phyloP scores from a whole-genome alignment of 2,329 filamentous ascomycete genomes.

The Nannizziopsis arthrosporioides region DNA sequence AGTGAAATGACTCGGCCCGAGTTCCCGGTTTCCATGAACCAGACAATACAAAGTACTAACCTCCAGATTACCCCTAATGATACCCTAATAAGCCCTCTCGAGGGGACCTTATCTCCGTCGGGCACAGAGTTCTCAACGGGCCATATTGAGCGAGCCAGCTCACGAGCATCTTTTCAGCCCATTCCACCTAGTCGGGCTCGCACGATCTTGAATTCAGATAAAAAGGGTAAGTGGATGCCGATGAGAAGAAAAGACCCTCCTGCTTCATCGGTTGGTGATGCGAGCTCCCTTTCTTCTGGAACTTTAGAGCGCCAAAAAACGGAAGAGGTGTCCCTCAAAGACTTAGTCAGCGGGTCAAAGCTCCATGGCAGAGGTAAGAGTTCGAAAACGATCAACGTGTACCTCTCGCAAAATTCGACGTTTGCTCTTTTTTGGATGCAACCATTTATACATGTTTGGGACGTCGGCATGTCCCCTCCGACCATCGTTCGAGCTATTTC shows the following conservation, averaged over 20 bases:
- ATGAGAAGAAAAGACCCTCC: slow-evolving; percentile 8
- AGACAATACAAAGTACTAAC: slow-evolving; percentile 5
- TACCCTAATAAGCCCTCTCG: neutral
- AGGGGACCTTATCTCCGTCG: neutral
- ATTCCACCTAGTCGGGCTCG: slow-evolving; percentile 3
- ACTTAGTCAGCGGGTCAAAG: slow-evolving; percentile 23
- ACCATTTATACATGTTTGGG: slow-evolving; percentile 31
- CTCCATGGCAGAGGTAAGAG: slow-evolving; percentile 21
- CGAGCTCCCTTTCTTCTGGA: slow-evolving; percentile 30
- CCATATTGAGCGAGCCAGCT: slow-evolving; percentile 1
- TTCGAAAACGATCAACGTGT: slow-evolving; percentile 27
- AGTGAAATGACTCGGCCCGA: slow-evolving; percentile 2
- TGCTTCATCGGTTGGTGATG: slow-evolving; percentile 19
- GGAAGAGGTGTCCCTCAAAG: slow-evolving; percentile 30
- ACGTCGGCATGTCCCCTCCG: slow-evolving; percentile 29
- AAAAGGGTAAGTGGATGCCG: slow-evolving; percentile 5
- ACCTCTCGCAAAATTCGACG: slow-evolving; percentile 30
- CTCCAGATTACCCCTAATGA: slow-evolving; percentile 1
- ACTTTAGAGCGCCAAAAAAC: slow-evolving; percentile 26
- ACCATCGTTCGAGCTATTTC: slow-evolving; percentile 25
- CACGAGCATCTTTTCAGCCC: slow-evolving; percentile 1
- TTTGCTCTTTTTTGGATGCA: slow-evolving; percentile 33
- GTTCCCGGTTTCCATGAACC: slow-evolving; percentile 11
- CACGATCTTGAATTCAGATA: slow-evolving; percentile 5
- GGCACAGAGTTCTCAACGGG: slow-evolving; percentile 1